phyloP scores from a whole-genome alignment of 2,329 filamentous ascomycete genomes.

The Epichloe bromicola region DNA sequence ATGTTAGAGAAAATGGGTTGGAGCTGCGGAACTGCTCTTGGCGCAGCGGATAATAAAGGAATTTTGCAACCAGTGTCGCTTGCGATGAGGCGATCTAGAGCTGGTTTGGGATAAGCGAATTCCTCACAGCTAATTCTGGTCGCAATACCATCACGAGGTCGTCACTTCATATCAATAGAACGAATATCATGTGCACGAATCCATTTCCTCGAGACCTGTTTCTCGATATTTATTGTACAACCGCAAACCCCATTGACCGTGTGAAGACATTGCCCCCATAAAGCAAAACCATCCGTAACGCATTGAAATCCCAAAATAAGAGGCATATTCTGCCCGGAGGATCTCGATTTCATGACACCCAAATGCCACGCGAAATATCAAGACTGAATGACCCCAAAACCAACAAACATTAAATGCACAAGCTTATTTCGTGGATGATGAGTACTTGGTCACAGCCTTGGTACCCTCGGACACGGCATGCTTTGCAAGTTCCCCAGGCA shows the following conservation, averaged over 20 bases:
- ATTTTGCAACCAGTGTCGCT: conserved; percentile 78
- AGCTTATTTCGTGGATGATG: conserved; percentile 94
- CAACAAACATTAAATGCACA: conserved; percentile 37
- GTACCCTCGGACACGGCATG: conserved; percentile 98
- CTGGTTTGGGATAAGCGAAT: conserved; percentile 54
- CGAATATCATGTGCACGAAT: conserved; percentile 43
- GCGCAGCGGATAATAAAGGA: conserved; percentile 71
- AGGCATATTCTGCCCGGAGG: conserved; percentile 24
- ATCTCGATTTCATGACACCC: conserved; percentile 44
- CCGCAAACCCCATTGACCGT: conserved; percentile 56
- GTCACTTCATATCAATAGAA: neutral
- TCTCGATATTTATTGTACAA: conserved; percentile 59
- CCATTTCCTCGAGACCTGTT: conserved; percentile 49
- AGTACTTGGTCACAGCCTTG: conserved; percentile 99
- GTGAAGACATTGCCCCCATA: conserved; percentile 56
- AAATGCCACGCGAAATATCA: conserved; percentile 43
- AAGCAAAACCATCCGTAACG: conserved; percentile 60
- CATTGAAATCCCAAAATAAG: conserved; percentile 48
- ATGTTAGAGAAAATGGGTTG: conserved; percentile 98
- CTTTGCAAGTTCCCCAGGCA: conserved; percentile 97
- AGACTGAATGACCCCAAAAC: conserved; percentile 33
- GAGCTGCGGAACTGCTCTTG: conserved; percentile 74
- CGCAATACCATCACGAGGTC: neutral
- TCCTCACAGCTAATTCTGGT: neutral
- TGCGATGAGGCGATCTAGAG: conserved; percentile 74